Percentiles rank a stretch among this genome's conserved stretches.
Evolutionary conservation across 208 protist species (phyloP).

Genomic region (Wallacemonas sp.): DNA sequence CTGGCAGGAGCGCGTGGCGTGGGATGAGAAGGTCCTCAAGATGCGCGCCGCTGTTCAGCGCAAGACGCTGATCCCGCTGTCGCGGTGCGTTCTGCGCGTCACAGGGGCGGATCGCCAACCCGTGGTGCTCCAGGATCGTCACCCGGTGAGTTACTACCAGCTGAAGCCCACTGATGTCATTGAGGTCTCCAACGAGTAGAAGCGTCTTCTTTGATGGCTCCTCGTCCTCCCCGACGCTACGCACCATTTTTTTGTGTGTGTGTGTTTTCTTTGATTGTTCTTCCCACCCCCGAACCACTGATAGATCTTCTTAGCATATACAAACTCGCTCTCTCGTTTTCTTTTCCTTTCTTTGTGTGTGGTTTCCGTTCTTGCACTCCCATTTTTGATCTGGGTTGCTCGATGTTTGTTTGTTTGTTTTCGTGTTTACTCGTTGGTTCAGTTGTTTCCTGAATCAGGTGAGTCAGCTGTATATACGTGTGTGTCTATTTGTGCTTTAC

Average conservation of each 20-base stretch:
- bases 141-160: conserved; percentile 73
- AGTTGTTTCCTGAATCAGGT: no score
- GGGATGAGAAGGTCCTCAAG: conserved; percentile 76
- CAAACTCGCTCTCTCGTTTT: no score
- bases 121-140: conserved; percentile 62
- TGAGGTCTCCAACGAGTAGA: conserved; percentile 72
- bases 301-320: no score
- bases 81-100: conserved; percentile 61
- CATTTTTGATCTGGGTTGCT: no score
- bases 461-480: no score
- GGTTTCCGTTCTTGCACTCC: no score
- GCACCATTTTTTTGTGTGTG: neutral
- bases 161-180: conserved; percentile 67
- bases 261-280: no score
- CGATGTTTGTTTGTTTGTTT: neutral
- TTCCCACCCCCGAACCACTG: no score
- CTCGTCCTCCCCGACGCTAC: neutral
- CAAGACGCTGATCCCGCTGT: conserved; percentile 82
- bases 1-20: conserved; percentile 61
- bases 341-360: no score
- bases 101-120: conserved; percentile 16
- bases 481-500: no score
- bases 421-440: neutral
- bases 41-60: conserved; percentile 78
- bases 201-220: neutral